Evolutionary conservation across 164 flowering plant genomes (phyloP).

Genomic region (Piper betle): DNA sequence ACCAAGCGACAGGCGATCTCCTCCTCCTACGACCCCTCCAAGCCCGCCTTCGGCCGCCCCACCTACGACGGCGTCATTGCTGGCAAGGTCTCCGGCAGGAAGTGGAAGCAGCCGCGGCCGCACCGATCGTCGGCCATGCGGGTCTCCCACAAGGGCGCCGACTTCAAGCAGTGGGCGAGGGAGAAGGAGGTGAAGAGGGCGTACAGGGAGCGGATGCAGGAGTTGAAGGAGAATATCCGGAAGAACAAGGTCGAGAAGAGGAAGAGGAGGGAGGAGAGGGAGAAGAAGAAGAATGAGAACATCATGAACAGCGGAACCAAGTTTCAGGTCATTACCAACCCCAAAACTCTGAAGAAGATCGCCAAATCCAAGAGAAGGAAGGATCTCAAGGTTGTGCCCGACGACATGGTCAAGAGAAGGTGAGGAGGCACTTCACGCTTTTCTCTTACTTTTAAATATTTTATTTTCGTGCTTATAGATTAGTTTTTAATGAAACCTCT

Average conservation of each 20-base stretch:
- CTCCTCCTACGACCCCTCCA: constrained; percentile 55
- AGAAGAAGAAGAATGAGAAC: constrained; percentile 91
- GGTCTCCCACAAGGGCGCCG: constrained; percentile 33
- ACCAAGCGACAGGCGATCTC: constrained; percentile 60
- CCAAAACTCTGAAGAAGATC: constrained; percentile 84
- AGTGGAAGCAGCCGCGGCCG: constrained; percentile 72
- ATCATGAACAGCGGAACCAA: constrained; percentile 64
- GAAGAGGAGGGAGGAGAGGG: constrained; percentile 66
- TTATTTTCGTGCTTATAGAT: no score
- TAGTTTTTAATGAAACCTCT: no score
- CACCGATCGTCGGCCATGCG: constrained; percentile 51
- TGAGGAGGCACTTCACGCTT: no score
- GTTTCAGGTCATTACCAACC: constrained; percentile 71
- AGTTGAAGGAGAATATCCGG: constrained; percentile 72
- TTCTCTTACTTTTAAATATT: no score
- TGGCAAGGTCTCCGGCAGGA: constrained; percentile 78
- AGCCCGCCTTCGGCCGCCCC: constrained; percentile 49
- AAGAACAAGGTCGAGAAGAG: constrained; percentile 12
- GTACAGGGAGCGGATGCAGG: constrained; percentile 58
- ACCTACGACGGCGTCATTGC: constrained; percentile 90
- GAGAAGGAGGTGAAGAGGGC: constrained; percentile 84
- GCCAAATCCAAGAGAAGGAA: constrained; percentile 76
- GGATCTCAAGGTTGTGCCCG: constrained; percentile 64
- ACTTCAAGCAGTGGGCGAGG: constrained; percentile 45
- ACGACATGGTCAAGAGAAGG: constrained; percentile 25